Percentiles rank a stretch among this genome's conserved stretches.
phyloP scores from a whole-genome alignment of 768 basidiomycete species.

The Termitomyces sp. region DNA sequence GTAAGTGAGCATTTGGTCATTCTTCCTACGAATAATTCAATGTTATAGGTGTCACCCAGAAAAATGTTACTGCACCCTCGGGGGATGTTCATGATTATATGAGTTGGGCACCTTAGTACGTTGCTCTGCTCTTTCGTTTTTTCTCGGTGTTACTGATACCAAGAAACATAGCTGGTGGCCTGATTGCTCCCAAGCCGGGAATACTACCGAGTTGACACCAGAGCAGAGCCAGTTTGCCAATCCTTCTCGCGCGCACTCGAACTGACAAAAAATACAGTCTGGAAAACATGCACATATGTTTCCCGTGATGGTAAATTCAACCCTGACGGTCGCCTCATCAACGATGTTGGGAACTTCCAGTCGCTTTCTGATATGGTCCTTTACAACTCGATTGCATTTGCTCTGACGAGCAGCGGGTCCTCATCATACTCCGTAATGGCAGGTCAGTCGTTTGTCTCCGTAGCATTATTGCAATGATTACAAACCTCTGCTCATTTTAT shows the following conservation, averaged over 20 bases:
- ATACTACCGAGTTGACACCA: slow-evolving; percentile 52
- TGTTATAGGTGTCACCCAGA: slow-evolving; percentile 43
- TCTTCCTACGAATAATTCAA: background rate
- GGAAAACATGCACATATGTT: slow-evolving; percentile 56
- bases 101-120: slow-evolving; percentile 71
- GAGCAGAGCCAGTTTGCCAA: slow-evolving; percentile 39
- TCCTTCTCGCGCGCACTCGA: background rate
- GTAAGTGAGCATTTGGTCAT: slow-evolving; percentile 29
- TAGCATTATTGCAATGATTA: background rate
- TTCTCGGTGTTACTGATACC: background rate
- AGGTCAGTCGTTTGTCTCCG: slow-evolving; percentile 26
- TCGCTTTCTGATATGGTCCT: slow-evolving; percentile 56
- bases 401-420: slow-evolving; percentile 34
- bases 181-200: slow-evolving; percentile 53
- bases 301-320: slow-evolving; percentile 60
- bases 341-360: slow-evolving; percentile 54
- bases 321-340: slow-evolving; percentile 55
- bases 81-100: slow-evolving; percentile 61
- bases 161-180: slow-evolving; percentile 52
- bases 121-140: background rate
- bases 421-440: slow-evolving; percentile 39
- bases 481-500: background rate
- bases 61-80: slow-evolving; percentile 44
- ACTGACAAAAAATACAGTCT: slow-evolving; percentile 33
- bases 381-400: slow-evolving; percentile 58